phyloP scores from a whole-genome alignment of 2,329 filamentous ascomycete species.

The Exophiala spinifera region DNA sequence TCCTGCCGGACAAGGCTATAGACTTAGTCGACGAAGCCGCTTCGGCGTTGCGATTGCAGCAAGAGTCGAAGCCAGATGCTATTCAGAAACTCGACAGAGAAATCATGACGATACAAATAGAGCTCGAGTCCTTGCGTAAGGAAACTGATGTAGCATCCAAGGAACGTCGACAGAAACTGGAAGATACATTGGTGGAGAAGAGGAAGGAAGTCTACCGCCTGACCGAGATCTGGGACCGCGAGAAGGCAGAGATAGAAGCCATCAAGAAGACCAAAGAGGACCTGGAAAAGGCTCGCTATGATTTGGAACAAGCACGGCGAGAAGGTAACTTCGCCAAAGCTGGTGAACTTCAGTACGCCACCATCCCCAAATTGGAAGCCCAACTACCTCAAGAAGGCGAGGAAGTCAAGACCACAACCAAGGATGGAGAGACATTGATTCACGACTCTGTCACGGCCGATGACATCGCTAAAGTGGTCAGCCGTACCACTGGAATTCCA shows the following conservation, averaged over 20 bases:
- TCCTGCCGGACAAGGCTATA: conserved; percentile 94
- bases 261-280: conserved; percentile 85
- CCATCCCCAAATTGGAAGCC: conserved; percentile 75
- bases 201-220: conserved; percentile 73
- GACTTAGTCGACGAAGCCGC: conserved; percentile 95
- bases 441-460: conserved; percentile 95
- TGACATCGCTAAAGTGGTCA: conserved; percentile 90
- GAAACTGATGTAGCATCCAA: conserved; percentile 87
- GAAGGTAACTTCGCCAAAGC: conserved; percentile 85
- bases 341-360: conserved; percentile 85
- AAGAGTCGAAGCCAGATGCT: conserved; percentile 93
- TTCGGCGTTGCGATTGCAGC: conserved; percentile 82
- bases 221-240: conserved; percentile 84
- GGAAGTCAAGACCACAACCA: conserved; percentile 34
- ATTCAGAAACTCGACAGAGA: conserved; percentile 90
- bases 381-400: conserved; percentile 73
- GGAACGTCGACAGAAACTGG: conserved; percentile 82
- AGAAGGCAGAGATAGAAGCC: conserved; percentile 77
- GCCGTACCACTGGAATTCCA: conserved; percentile 86
- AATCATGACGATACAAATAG: conserved; percentile 97
- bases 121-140: conserved; percentile 89
- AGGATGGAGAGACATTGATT: conserved; percentile 61
- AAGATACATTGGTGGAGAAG: conserved; percentile 70
- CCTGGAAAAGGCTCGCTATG: conserved; percentile 79
- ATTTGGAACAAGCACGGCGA: conserved; percentile 82